phyloP scores from a whole-genome alignment of 306 rosid genomes.

The Bauhinia variegata region DNA sequence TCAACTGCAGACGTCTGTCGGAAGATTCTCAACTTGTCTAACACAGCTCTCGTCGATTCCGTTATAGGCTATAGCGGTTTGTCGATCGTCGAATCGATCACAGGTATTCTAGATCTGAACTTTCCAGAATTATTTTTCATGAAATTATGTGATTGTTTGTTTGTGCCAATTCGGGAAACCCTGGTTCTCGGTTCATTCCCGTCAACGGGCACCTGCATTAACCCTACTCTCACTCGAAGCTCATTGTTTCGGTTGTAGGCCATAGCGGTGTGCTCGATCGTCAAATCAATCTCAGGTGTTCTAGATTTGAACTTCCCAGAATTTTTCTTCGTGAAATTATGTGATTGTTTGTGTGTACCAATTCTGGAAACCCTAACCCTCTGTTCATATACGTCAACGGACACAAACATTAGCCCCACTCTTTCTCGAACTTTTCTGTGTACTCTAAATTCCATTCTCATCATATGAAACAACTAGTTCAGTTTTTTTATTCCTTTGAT shows the following conservation, averaged over 20 bases:
- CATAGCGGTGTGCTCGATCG: conserved; percentile 28
- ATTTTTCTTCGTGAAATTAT: not conserved
- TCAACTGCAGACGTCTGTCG: conserved; percentile 56
- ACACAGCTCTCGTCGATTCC: conserved; percentile 6
- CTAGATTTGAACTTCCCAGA: not conserved
- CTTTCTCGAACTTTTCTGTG: too few species aligned
- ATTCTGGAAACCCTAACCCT: conserved; percentile 16
- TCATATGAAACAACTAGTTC: too few species aligned
- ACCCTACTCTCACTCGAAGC: conserved; percentile 12
- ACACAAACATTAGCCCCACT: too few species aligned
- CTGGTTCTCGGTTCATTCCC: not conserved
- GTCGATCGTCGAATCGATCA: conserved; percentile 1
- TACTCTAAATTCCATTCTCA: too few species aligned
- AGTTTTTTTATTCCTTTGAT: too few species aligned
- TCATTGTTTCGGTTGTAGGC: conserved; percentile 9
- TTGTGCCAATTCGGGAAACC: conserved; percentile 16
- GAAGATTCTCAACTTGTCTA: conserved; percentile 38
- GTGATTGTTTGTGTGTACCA: not conserved
- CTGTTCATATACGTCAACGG: not conserved
- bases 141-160: not conserved
- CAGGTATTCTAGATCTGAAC: conserved; percentile 31
- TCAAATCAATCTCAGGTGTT: conserved; percentile 32
- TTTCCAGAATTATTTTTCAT: conserved; percentile 7
- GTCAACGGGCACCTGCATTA: not conserved
- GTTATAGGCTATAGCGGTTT: conserved; percentile 31